Evolutionary conservation across 768 basidiomycete genomes (phyloP).

Genomic region (Naematelia encephala): DNA sequence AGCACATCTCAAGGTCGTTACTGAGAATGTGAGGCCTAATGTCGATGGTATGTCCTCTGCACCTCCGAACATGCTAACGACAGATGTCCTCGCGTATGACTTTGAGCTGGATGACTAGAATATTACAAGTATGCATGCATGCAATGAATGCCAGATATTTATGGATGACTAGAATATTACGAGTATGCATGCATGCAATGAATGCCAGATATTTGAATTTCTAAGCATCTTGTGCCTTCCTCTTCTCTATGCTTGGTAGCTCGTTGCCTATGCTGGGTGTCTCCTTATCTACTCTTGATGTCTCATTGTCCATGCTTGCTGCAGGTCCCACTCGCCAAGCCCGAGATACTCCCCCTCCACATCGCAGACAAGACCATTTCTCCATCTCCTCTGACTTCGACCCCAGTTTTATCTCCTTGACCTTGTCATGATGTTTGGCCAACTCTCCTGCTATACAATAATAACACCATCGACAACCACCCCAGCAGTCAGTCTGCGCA

Average conservation of each 20-base stretch:
- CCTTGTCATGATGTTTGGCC: conserved; percentile 49
- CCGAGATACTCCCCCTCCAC: conserved; percentile 62
- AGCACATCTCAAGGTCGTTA: conserved; percentile 43
- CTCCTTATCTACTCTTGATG: no score
- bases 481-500: conserved; percentile 56
- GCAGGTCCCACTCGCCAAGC: conserved; percentile 59
- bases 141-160: not conserved
- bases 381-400: conserved; percentile 57
- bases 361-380: conserved; percentile 81
- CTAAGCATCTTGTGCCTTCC: no score
- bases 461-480: conserved; percentile 88
- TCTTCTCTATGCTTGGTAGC: no score
- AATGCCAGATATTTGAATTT: not conserved
- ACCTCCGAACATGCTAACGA: not conserved
- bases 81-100: conserved; percentile 49
- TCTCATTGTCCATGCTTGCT: not conserved
- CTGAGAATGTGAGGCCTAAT: conserved; percentile 40
- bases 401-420: conserved; percentile 35
- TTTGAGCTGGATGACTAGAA: conserved; percentile 44
- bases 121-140: not conserved
- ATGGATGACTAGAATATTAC: not conserved
- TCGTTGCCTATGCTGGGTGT: no score
- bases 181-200: not conserved
- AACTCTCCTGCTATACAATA: conserved; percentile 83
- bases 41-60: conserved; percentile 32